A percentile compares a stretch with the other conserved stretches of the same genome.
Evolutionary conservation across 352 stramenopile species (phyloP).

Genomic region (Elongisporangium undulatum): DNA sequence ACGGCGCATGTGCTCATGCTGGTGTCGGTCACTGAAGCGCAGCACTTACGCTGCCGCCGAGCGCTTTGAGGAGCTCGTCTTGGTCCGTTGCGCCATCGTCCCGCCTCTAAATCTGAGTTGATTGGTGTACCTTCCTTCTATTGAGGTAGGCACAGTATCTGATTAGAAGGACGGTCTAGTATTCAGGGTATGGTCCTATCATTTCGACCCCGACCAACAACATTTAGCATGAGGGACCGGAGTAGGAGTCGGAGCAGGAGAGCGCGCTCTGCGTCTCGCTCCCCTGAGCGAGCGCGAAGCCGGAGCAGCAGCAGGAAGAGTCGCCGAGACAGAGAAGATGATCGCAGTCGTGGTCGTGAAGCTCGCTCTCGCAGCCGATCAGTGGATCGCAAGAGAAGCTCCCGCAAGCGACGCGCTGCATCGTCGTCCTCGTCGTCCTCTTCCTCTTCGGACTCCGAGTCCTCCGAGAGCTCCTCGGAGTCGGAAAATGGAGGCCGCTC

Average conservation of each 20-base stretch:
- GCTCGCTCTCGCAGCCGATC: slow-evolving; percentile 9
- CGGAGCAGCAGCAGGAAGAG: background rate
- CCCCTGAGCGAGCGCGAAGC: background rate
- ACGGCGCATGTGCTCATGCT: background rate
- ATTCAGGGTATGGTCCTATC: background rate
- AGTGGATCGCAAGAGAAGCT: slow-evolving; percentile 6
- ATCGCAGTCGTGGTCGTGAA: slow-evolving; percentile 6
- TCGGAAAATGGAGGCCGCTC: slow-evolving; percentile 13
- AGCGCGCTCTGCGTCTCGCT: background rate
- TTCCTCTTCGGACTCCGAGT: slow-evolving; percentile 26
- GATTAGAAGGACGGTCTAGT: background rate
- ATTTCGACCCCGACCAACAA: slow-evolving; percentile 1
- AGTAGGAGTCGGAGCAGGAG: background rate
- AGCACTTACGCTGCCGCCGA: background rate
- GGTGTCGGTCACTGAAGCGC: background rate
- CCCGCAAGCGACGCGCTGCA: slow-evolving; percentile 12
- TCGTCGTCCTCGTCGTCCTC: slow-evolving; percentile 32
- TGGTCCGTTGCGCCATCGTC: background rate
- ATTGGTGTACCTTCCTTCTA: background rate
- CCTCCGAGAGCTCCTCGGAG: slow-evolving; percentile 29
- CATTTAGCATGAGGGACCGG: background rate
- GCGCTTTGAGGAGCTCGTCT: background rate
- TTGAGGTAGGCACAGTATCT: background rate
- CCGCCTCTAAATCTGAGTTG: background rate
- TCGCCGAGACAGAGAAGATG: background rate